Base-by-base conservation (phyloP, 345 rosid species). In the Lepidium sativum region DNA sequence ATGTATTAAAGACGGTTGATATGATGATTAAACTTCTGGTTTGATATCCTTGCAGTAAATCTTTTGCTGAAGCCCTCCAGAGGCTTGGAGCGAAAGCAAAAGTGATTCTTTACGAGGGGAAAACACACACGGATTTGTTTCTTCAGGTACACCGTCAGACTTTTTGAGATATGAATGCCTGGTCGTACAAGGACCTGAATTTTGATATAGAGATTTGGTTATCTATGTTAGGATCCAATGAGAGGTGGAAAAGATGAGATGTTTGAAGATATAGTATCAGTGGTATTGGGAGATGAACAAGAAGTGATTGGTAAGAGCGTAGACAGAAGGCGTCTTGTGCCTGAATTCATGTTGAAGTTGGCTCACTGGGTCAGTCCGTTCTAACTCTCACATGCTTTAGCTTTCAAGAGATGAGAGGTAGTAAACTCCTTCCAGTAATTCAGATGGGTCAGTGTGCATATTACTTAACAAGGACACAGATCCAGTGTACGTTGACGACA, bases 51-150 rank as follows among this genome's bases (percentile, higher is more conserved):
- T 79, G 73, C 89, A 94, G 99, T 73, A 84, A 76, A 75, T 77
- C 45, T 35, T 94, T 88, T 84, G 89, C 89, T 1, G 85, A 83
- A 50, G 80, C 91, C 63, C 92, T 94, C 51, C 69, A 65, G 76
- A 73, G 83, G 71, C 81, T 82, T 53, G 97, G 97, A 69, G 95
- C 71, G 13, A 77, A 79, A 79, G 95, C 95, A 45, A 80, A 86
- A 67, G 75, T 87, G 54, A 79, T 88, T 34, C 67, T 88, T 63
- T 90, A 88, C 18, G 92, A 88, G 60, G 97, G 92, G 35, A 94
- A 86, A 70, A 90, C 96, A 50, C 99, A 90, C 79, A 90, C 99
- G 8, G 99, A 94, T 77, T 66, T 90, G 77, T 94, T 94, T 81
- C 89, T 90, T 69, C 99, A 94, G 96, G 98, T 87, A 72, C 32